Evolutionary conservation across 2,329 filamentous ascomycete species (phyloP).

Genomic region (Diplodia sapinea): DNA sequence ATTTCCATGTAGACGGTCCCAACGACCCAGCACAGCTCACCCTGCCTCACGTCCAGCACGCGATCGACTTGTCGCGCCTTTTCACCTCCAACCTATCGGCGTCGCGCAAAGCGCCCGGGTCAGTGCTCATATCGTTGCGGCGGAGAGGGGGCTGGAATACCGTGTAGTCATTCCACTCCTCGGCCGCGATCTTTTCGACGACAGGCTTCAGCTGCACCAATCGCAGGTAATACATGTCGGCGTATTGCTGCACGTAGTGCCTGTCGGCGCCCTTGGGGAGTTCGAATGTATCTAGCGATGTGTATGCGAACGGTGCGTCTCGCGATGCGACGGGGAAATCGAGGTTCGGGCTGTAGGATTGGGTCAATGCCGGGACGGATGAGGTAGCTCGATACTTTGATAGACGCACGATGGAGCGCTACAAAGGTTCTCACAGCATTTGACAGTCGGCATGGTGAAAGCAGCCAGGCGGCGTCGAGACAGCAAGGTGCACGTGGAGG

Average conservation of each 20-base stretch:
- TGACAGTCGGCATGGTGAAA: constrained; percentile 1
- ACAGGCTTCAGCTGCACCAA: constrained; percentile 84
- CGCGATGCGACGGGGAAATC: constrained; percentile 22
- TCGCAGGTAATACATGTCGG: constrained; percentile 95
- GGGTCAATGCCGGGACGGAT: neutral
- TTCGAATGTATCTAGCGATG: constrained; percentile 74
- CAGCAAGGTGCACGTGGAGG: neutral
- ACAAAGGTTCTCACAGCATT: neutral
- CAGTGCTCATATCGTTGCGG: neutral
- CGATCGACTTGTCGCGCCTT: constrained; percentile 77
- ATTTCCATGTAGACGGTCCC: constrained; percentile 98
- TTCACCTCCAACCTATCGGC: constrained; percentile 69
- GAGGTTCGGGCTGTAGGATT: constrained; percentile 13
- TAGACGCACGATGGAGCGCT: constrained; percentile 12
- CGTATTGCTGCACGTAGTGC: constrained; percentile 93
- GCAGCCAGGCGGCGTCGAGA: neutral
- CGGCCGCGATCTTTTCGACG: constrained; percentile 74
- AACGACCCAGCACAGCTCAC: constrained; percentile 91
- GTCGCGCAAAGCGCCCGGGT: neutral
- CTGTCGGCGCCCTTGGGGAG: constrained; percentile 67
- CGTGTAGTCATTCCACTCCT: constrained; percentile 77
- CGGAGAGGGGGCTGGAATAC: constrained; percentile 43
- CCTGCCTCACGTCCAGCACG: constrained; percentile 93
- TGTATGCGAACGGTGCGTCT: constrained; percentile 65
- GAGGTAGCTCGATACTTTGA: neutral